phyloP scores from a whole-genome alignment of 352 stramenopile species.

The Pythium sukuiense region DNA sequence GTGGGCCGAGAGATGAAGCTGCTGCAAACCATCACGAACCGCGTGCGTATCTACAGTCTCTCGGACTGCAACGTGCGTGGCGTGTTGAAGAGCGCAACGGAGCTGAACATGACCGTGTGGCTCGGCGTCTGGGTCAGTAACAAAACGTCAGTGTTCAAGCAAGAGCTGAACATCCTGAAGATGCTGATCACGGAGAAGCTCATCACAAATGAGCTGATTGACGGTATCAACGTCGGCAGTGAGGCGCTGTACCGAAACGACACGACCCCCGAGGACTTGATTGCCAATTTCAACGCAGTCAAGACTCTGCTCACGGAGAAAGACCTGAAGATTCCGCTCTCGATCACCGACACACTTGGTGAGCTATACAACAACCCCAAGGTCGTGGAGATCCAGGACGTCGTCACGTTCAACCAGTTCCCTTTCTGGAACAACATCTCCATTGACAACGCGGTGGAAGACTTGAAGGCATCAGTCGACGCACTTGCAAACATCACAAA shows the following conservation, averaged over 20 bases:
- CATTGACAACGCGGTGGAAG: conserved; percentile 46
- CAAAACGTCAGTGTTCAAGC: conserved; percentile 56
- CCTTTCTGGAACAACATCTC: conserved; percentile 80
- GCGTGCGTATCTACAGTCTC: conserved; percentile 81
- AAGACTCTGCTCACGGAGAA: conserved; percentile 62
- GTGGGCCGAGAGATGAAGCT: conserved; percentile 62
- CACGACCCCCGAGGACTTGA: conserved; percentile 62
- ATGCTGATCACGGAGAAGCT: conserved; percentile 50
- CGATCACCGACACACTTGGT: conserved; percentile 83
- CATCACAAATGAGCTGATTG: conserved; percentile 62
- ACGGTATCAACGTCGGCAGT: conserved; percentile 82
- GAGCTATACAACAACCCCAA: conserved; percentile 71
- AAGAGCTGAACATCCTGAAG: conserved; percentile 59
- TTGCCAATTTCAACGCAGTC: conserved; percentile 70
- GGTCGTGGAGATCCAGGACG: conserved; percentile 68
- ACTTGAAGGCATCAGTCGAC: conserved; percentile 72
- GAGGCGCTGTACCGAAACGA: conserved; percentile 80
- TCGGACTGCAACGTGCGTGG: conserved; percentile 72
- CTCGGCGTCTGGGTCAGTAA: conserved; percentile 84
- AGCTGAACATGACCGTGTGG: conserved; percentile 72
- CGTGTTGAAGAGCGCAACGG: conserved; percentile 62
- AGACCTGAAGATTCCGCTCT: conserved; percentile 57
- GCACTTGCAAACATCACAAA: conserved; percentile 56
- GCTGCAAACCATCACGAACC: conserved; percentile 56
- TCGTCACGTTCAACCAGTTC: conserved; percentile 85